These are phyloP conservation scores for Paxillus ammoniavirescens DNA, from an alignment of 768 basidiomycete species.

Conservation along the genomic window DNA sequence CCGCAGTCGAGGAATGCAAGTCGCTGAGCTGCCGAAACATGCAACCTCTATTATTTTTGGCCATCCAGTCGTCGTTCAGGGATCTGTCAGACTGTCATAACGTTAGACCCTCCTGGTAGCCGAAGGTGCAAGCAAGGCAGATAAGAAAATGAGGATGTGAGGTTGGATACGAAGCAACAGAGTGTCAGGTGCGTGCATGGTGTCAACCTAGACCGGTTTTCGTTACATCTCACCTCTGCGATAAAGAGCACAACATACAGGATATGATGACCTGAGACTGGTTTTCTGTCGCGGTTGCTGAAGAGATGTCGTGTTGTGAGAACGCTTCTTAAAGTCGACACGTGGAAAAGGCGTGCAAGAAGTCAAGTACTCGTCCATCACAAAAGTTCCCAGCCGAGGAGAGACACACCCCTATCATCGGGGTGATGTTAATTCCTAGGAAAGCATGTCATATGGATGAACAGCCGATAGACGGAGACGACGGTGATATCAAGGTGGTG, in stretches of 20 bases:
- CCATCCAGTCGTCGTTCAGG: background rate
- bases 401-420: too few relatives aligned
- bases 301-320: background rate
- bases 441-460: too few relatives aligned
- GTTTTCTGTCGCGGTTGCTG: background rate
- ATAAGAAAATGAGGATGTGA: background rate
- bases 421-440: too few relatives aligned
- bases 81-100: background rate
- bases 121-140: background rate
- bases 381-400: too few relatives aligned
- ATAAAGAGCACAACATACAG: background rate
- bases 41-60: background rate
- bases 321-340: too few relatives aligned
- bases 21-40: background rate
- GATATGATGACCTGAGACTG: background rate
- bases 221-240: background rate
- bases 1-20: background rate
- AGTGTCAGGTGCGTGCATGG: background rate
- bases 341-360: too few relatives aligned
- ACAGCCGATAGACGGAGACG: too few relatives aligned
- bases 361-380: too few relatives aligned
- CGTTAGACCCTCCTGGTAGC: background rate
- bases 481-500: too few relatives aligned
- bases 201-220: background rate
- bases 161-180: background rate